Percentiles rank a stretch among this genome's conserved stretches.
These are phyloP conservation scores for Aquanectria penicillioides DNA, from an alignment of 2,329 filamentous ascomycete genomes.

Conservation along the genomic window DNA sequence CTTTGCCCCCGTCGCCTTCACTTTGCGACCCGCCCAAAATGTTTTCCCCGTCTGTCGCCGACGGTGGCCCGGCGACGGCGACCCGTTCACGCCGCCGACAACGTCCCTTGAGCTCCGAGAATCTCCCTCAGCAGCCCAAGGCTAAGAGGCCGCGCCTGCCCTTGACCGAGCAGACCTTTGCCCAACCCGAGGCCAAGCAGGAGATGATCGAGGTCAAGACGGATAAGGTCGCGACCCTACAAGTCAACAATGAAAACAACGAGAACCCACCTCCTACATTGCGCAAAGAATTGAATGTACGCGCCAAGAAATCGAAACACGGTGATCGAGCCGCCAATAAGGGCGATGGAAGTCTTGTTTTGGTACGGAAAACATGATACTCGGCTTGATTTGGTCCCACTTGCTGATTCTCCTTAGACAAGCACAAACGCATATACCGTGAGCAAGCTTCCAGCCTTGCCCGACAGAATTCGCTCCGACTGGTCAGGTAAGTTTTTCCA, in stretches of 20 bases:
- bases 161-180: slow-evolving; percentile 66
- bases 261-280: slow-evolving; percentile 53
- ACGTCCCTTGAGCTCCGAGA: slow-evolving; percentile 66
- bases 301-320: slow-evolving; percentile 71
- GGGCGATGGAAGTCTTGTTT: slow-evolving; percentile 72
- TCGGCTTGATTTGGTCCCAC: slow-evolving; percentile 20
- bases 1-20: background rate
- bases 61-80: slow-evolving; percentile 64
- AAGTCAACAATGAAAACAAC: slow-evolving; percentile 57
- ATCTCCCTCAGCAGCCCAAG: slow-evolving; percentile 66
- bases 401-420: slow-evolving; percentile 63
- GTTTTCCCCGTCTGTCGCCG: slow-evolving; percentile 67
- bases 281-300: slow-evolving; percentile 66
- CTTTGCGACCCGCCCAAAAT: slow-evolving; percentile 53
- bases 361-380: slow-evolving; percentile 59
- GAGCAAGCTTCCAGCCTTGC: slow-evolving; percentile 84
- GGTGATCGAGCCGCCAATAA: slow-evolving; percentile 69
- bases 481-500: slow-evolving; percentile 66
- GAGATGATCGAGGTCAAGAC: slow-evolving; percentile 68
- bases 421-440: slow-evolving; percentile 87
- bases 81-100: slow-evolving; percentile 71
- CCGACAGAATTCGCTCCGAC: slow-evolving; percentile 77
- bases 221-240: slow-evolving; percentile 59
- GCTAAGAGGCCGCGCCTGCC: slow-evolving; percentile 70
- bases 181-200: slow-evolving; percentile 59